phyloP scores from a whole-genome alignment of 139 green algal genomes.

The Micractinium sp. region DNA sequence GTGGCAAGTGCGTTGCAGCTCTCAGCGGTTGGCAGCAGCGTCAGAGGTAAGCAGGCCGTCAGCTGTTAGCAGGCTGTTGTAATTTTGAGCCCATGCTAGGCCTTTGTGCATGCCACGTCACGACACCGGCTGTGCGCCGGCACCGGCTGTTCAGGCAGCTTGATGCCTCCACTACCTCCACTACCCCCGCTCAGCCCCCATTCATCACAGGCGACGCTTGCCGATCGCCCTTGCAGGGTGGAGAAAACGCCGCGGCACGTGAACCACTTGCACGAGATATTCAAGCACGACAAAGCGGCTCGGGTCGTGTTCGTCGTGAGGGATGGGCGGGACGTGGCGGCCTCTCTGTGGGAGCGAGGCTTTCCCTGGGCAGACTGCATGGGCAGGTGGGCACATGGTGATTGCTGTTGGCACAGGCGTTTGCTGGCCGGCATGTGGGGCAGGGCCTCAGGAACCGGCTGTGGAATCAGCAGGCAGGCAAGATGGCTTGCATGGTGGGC shows the following conservation, averaged over 20 bases:
- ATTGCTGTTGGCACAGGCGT: too few species aligned
- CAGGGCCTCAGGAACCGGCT: too few species aligned
- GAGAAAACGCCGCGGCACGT: conserved; percentile 38
- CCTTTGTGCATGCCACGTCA: neutral
- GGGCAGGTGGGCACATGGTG: neutral
- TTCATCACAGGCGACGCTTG: neutral
- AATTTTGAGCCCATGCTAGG: too few species aligned
- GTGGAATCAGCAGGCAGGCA: too few species aligned
- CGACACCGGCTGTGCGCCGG: too few species aligned
- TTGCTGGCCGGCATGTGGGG: too few species aligned
- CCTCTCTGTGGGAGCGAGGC: conserved; percentile 15
- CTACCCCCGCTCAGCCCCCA: neutral
- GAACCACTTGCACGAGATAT: neutral
- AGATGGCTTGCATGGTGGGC: too few species aligned
- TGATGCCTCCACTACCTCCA: neutral
- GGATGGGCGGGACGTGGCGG: conserved; percentile 30
- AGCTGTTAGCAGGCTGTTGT: too few species aligned
- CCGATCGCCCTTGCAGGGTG: neutral
- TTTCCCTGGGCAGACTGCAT: neutral
- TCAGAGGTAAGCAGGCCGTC: too few species aligned
- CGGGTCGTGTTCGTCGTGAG: conserved; percentile 8
- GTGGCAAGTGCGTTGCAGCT: too few species aligned
- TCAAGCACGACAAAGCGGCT: neutral
- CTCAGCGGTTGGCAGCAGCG: too few species aligned
- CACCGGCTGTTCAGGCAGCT: neutral